Conservation (phyloP, 2,329 filamentous ascomycete species). For the Paecilomyces dactylethromorphus region DNA sequence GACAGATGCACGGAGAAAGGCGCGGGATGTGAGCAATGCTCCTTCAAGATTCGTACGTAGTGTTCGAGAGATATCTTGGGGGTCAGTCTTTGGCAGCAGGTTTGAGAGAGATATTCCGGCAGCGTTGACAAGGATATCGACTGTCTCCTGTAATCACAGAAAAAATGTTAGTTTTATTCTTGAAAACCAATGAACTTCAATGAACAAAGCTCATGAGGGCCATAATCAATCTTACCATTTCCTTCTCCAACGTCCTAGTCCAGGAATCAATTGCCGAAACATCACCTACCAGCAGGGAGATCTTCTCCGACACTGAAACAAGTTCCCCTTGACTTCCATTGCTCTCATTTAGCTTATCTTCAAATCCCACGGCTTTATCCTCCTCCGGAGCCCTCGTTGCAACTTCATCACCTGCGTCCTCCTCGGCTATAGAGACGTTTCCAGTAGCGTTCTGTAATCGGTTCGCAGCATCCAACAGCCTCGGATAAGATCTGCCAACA, state of each 20-base stretch:
- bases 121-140: slow-evolving; percentile 68
- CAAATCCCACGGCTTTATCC: slow-evolving; percentile 2
- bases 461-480: slow-evolving; percentile 36
- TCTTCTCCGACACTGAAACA: slow-evolving; percentile 10
- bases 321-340: slow-evolving; percentile 2
- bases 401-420: slow-evolving; percentile 4
- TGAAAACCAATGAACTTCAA: background rate
- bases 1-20: slow-evolving; percentile 28
- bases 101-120: slow-evolving; percentile 65
- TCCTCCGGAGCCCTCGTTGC: slow-evolving; percentile 14
- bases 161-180: slow-evolving; percentile 2
- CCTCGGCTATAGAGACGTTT: background rate
- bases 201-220: background rate
- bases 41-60: slow-evolving; percentile 63
- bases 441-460: slow-evolving; percentile 11
- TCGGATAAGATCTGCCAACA: slow-evolving; percentile 50
- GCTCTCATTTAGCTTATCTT: background rate
- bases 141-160: slow-evolving; percentile 19
- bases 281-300: slow-evolving; percentile 31
- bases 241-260: slow-evolving; percentile 29
- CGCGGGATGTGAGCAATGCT: slow-evolving; percentile 33
- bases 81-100: slow-evolving; percentile 52
- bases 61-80: slow-evolving; percentile 49
- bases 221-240: slow-evolving; percentile 24
- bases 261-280: slow-evolving; percentile 27